Conservation (phyloP, 1,284 basidiomycete species). For the Blastosporella zonata region DNA sequence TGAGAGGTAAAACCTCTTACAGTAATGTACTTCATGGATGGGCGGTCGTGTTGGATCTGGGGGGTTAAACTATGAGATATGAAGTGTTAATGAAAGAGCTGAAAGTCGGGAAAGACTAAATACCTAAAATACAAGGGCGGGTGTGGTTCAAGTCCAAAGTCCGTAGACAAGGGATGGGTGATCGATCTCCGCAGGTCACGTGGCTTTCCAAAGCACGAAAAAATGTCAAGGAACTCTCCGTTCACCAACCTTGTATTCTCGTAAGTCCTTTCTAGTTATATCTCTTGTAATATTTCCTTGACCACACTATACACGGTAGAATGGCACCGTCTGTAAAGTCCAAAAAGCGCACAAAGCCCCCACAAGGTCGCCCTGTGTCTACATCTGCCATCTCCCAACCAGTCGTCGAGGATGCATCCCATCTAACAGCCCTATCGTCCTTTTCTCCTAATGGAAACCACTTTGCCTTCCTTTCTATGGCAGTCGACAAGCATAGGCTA, state of each 20-base stretch:
- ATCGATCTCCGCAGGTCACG: conserved; percentile 19
- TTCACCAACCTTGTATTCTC: conserved; percentile 2
- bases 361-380: conserved; percentile 48
- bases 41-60: not conserved
- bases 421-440: conserved; percentile 47
- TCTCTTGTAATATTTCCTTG: not conserved
- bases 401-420: conserved; percentile 46
- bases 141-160: not conserved
- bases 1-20: conserved; percentile 30
- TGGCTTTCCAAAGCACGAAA: conserved; percentile 14
- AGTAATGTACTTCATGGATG: conserved; percentile 66
- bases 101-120: not conserved
- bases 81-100: not conserved
- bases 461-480: conserved; percentile 66
- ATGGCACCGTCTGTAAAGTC: conserved; percentile 32
- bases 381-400: conserved; percentile 62
- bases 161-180: not conserved
- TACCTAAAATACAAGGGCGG: not conserved
- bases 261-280: conserved; percentile 8
- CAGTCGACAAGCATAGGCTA: conserved; percentile 72
- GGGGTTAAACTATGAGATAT: not conserved
- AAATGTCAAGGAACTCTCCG: conserved; percentile 7
- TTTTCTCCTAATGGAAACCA: conserved; percentile 60
- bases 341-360: conserved; percentile 56
- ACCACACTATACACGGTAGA: not conserved